Conservation (phyloP, 192 early-diverging fungal species). For the Anaeromyces robustus region DNA sequence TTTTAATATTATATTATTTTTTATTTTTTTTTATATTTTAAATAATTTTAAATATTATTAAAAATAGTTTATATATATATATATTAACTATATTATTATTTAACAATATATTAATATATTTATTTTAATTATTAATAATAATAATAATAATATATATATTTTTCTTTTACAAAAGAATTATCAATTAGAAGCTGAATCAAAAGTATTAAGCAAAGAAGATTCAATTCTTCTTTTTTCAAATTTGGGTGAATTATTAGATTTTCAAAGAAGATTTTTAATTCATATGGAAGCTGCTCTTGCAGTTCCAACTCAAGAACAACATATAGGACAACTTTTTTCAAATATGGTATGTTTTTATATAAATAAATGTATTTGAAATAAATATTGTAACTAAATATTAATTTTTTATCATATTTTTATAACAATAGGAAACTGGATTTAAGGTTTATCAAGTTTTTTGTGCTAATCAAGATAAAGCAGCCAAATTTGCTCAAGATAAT, state of each 20-base stretch:
- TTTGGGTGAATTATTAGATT: slow-evolving; percentile 84
- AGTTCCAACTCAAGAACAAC: slow-evolving; percentile 59
- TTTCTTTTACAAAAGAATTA: background rate
- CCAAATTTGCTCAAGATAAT: slow-evolving; percentile 53
- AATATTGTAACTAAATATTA: background rate
- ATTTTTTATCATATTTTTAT: too few relatives aligned
- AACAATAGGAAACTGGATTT: slow-evolving; percentile 23
- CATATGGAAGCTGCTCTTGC: slow-evolving; percentile 58
- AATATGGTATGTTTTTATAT: background rate
- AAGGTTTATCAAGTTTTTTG: slow-evolving; percentile 88
- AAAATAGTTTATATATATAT: too few relatives aligned
- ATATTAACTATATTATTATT: too few relatives aligned
- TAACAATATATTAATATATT: too few relatives aligned
- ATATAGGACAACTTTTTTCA: slow-evolving; percentile 47
- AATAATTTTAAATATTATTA: too few relatives aligned
- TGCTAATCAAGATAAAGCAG: slow-evolving; percentile 69
- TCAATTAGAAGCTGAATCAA: slow-evolving; percentile 18
- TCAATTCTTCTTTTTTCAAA: slow-evolving; percentile 81
- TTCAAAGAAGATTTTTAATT: slow-evolving; percentile 86
- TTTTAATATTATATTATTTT: too few relatives aligned
- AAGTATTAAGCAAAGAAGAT: slow-evolving; percentile 64
- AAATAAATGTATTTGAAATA: too few relatives aligned
- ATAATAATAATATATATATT: too few relatives aligned
- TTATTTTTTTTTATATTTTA: too few relatives aligned
- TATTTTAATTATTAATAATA: too few relatives aligned